phyloP scores from a whole-genome alignment of 306 rosid species.

The Corylus avellana region DNA sequence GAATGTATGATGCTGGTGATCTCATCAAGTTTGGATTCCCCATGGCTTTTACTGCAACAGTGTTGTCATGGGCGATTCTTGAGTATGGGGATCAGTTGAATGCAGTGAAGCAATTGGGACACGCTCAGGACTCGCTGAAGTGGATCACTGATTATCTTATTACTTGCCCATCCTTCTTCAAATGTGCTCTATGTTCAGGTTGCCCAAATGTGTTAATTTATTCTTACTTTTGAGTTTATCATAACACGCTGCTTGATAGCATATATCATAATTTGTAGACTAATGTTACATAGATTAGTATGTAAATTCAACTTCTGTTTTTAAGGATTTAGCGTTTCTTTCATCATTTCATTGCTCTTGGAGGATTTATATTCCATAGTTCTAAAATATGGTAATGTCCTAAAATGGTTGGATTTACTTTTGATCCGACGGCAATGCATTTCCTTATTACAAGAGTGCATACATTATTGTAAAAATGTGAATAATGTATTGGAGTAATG shows the following conservation, averaged over 20 bases:
- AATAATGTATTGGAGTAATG: too few species aligned
- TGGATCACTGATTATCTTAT: slow-evolving; percentile 76
- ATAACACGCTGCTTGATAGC: too few species aligned
- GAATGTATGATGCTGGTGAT: slow-evolving; percentile 82
- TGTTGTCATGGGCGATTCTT: slow-evolving; percentile 78
- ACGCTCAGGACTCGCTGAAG: slow-evolving; percentile 48
- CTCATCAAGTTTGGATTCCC: slow-evolving; percentile 71
- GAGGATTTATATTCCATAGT: too few species aligned
- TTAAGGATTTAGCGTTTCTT: too few species aligned
- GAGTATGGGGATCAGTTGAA: slow-evolving; percentile 65
- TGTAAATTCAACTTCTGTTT: background rate
- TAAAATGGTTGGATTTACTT: too few species aligned
- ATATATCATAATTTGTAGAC: too few species aligned
- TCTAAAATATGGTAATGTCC: too few species aligned
- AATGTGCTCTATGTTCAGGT: slow-evolving; percentile 74
- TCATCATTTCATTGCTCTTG: too few species aligned
- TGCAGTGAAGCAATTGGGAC: slow-evolving; percentile 47
- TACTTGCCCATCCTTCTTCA: slow-evolving; percentile 60
- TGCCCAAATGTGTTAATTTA: background rate
- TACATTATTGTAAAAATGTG: too few species aligned
- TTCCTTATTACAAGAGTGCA: too few species aligned
- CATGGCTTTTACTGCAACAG: slow-evolving; percentile 73
- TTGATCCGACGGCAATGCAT: too few species aligned
- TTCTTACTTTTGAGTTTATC: too few species aligned
- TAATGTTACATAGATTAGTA: background rate